Conservation (phyloP, 169 alveolate species). For the Babesia bovis region DNA sequence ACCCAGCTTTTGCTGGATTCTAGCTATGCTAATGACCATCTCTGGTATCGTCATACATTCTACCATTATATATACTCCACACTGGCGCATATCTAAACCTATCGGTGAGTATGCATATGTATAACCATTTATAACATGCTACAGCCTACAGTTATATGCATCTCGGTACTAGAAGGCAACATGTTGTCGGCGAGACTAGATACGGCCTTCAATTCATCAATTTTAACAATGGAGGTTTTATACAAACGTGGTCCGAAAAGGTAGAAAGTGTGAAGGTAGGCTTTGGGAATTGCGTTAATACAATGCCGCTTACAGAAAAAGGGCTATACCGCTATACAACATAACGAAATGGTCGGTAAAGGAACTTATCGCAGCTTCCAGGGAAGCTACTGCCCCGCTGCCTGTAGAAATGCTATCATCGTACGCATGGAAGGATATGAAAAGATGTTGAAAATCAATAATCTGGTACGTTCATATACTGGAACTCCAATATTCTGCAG, state of each 20-base stretch:
- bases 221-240: slow-evolving; percentile 42
- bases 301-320: slow-evolving; percentile 33
- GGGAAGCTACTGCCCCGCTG: slow-evolving; percentile 61
- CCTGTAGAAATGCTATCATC: slow-evolving; percentile 58
- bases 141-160: slow-evolving; percentile 66
- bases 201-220: slow-evolving; percentile 49
- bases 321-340: slow-evolving; percentile 64
- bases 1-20: slow-evolving; percentile 14
- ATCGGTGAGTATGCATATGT: slow-evolving; percentile 34
- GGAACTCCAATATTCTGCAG: slow-evolving; percentile 5
- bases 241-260: slow-evolving; percentile 46
- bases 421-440: slow-evolving; percentile 55
- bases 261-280: slow-evolving; percentile 58
- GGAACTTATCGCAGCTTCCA: slow-evolving; percentile 50
- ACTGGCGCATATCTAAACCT: slow-evolving; percentile 61
- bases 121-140: background rate
- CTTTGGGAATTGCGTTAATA: background rate
- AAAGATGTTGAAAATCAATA: slow-evolving; percentile 32
- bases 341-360: slow-evolving; percentile 37
- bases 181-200: slow-evolving; percentile 47
- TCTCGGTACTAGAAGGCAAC: slow-evolving; percentile 58
- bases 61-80: slow-evolving; percentile 26
- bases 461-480: background rate
- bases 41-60: slow-evolving; percentile 14
- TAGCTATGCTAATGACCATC: background rate